Conservation (phyloP, 2,329 filamentous ascomycete species). For the Cylindrodendrum hubeiense region DNA sequence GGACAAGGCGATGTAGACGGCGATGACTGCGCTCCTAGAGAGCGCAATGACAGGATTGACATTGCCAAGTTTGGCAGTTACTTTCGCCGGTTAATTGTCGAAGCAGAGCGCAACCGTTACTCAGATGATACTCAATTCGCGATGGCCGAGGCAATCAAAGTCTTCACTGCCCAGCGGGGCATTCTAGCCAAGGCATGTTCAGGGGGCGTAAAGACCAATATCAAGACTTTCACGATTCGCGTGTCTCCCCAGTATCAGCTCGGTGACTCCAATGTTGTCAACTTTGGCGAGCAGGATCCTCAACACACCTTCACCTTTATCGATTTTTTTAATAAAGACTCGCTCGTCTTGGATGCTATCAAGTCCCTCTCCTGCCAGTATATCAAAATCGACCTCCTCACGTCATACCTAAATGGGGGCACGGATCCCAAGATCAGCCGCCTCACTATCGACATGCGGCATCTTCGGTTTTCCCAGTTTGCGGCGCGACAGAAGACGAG, state of each 20-base stretch:
- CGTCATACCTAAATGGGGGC: conserved; percentile 32
- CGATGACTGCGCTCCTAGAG: conserved; percentile 27
- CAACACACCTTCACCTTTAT: conserved; percentile 47
- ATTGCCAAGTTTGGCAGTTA: conserved; percentile 51
- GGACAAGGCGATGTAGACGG: conserved; percentile 14
- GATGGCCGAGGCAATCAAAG: conserved; percentile 53
- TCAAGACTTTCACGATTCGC: conserved; percentile 59
- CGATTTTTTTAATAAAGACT: conserved; percentile 49
- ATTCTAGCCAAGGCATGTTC: conserved; percentile 29
- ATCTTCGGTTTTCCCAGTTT: conserved; percentile 29
- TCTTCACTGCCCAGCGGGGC: conserved; percentile 46
- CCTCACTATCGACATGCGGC: conserved; percentile 25
- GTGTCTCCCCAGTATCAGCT: conserved; percentile 47
- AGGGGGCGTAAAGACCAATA: conserved; percentile 36
- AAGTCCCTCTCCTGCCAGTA: conserved; percentile 50
- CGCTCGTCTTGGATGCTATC: conserved; percentile 48
- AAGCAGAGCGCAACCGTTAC: conserved; percentile 57
- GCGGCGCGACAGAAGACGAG: conserved; percentile 10
- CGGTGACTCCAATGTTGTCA: conserved; percentile 14
- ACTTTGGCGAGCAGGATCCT: too few species aligned
- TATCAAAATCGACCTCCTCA: conserved; percentile 52
- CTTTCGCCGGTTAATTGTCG: conserved; percentile 57
- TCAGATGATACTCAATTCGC: conserved; percentile 36
- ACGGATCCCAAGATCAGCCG: background rate
- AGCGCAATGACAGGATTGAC: conserved; percentile 46